Base-by-base conservation (phyloP, 805 yeast genomes). In the Clavispora carvajalis region DNA sequence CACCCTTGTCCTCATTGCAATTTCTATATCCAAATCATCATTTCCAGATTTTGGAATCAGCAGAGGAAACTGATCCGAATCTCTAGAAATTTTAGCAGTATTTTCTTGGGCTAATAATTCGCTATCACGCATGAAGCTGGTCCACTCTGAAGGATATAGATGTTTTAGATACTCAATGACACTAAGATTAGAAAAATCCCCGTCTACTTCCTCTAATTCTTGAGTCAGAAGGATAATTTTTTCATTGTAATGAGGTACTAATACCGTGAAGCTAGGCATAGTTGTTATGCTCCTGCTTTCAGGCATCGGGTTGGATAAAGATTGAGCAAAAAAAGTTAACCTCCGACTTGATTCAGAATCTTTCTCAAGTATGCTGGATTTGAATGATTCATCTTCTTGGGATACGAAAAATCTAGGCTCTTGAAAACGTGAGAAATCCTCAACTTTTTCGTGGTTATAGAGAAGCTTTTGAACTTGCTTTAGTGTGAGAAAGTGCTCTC, bases 141-240 rank as follows among this genome's bases (percentile, higher is more conserved):
- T 91, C 99, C 99, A 93, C 69, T 91, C 99, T 45, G 85, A 83
- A 29, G 98, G 96, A 63, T 91, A 96, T 49, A 91, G 74, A 67
- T 88, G 96, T 67, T 91, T 91, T 69, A 91, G 76, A 62, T 91
- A 91, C 68, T 93, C 99, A 54, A 91, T 75, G 55, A 93, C 70
- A 12, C 97, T 91, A 41, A 93, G 93, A 64, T 95, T 85, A 18
- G 98, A 86, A 66, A 85, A 88, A 69, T 89, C 96, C 60, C 90
- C 96, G 64, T 93, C 98, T 70, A 91, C 98, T 59, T 95, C 83
- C 55, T 93, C 91, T 59, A 93, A 89, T 67, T 91, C 99, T 63
- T 95, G 84, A 57, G 93, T 73, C n/a, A 96, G 87, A 37, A 91
- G 71, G 54, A 90, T 73, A 47, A 91, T 91, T 79, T 89, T 91